Base-by-base conservation (phyloP, 2,329 filamentous ascomycete species). In the Alternaria gaisen region DNA sequence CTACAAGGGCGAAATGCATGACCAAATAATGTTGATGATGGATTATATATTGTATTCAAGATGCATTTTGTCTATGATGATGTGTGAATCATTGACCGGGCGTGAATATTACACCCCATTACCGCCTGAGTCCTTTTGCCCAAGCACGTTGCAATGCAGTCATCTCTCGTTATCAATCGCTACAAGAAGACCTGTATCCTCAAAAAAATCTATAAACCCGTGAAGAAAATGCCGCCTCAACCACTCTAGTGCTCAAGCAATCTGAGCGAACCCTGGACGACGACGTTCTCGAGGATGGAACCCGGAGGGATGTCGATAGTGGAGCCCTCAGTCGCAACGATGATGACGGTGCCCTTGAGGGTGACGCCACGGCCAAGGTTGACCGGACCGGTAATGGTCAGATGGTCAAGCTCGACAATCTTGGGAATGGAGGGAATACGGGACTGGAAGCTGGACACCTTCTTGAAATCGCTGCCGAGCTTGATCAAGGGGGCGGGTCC, bases 381-480 rank as follows among this genome's bases (percentile, higher is more conserved):
- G 81, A 99, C 95, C 44, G 93, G 93, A 77, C 95, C 95, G 36
- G 95, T 99, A 74, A 99, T 97, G 77, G 95, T 99, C 61, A 99
- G 88, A 80, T 99, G 95, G 77, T 96, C 92, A 50, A 95, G 88
- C 84, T 96, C 92, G 69, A 95, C 88, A 72, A 96, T 94, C 87
- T 92, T 94, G 77, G 92, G 92, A 74, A 96, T 96, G 67, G 90
- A 93, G 11, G 91, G 86, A 71, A 96, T 94, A 78, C 90, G 90
- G 82, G 92, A 90, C 84, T 93, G 90, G 87, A 96, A 96, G 85
- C 93, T 95, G 1, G 94, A 98, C 40, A 99, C 95, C 90, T 99
- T 99, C 91, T 99, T 99, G 89, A 99, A 99, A 87, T 99, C 95
- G 76, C 89, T 90, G 73, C 95, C 95, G 56, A 99, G 91, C 91